Base-by-base conservation (phyloP, 2,329 filamentous ascomycete genomes). In the Trichoderma cornu-damae region DNA sequence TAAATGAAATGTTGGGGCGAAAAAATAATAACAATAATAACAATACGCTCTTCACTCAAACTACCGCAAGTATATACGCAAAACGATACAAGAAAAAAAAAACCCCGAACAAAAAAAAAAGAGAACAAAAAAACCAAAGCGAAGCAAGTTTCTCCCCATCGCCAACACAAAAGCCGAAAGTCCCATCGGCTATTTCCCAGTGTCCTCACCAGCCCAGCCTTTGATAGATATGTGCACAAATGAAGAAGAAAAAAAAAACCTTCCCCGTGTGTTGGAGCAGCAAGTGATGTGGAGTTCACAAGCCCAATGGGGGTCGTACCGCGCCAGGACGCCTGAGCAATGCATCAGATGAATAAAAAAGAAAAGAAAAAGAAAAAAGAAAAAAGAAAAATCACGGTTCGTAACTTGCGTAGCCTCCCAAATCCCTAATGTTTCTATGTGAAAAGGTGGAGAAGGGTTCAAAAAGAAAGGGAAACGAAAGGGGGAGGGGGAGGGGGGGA, bases 251-350 rank as follows among this genome's bases (percentile, higher is more conserved):
- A n/a, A n/a, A 47, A 24, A 56, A 32, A 47, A 2, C 18, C 40
- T 9, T 6, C 9, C 26, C 18, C 4, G 5, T n/a, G 11, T 30
- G 26, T 30, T 50, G 38, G 26, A 53, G 28, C 20, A 35, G 20
- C 24, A 37, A 43, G 11, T n/a, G 3, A 28, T 35, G 37, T 5
- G 28, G 34, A 34, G 20, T n/a, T 35, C 20, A 4, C 18, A 24
- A 24, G 18, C 32, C 18, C 32, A 20, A 16, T 6, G 22, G n/a
- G 22, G n/a, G 8, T 26, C 37, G 16, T 42, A 30, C 48, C 42
- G 20, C 40, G 32, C 48, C 56, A 35, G 35, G 43, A 46, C 56
- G 56, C 56, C 56, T 48, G 43, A 48, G 37, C 56, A 49, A 58
- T 58, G 56, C 56, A 54, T 28, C 18, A 38, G n/a, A 58, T 35